A percentile compares a stretch with the other conserved stretches of the same genome.
Conservation (phyloP, 805 yeast species). For the Saccharomycopsis sp. region DNA sequence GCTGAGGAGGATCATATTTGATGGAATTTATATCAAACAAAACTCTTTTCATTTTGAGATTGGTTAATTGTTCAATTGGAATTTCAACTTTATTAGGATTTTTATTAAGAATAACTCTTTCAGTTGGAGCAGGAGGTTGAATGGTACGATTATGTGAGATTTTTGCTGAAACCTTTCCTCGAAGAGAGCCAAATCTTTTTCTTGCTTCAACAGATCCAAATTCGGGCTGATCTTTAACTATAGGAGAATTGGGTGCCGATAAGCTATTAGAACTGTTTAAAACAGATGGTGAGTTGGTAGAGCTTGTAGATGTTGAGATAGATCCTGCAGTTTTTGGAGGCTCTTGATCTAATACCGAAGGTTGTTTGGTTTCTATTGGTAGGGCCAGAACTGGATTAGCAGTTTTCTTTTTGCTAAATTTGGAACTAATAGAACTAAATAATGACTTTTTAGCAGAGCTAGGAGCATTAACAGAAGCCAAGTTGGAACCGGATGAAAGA, state of each 20-base stretch:
- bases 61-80: constrained; percentile 25
- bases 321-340: not conserved
- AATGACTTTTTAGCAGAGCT: constrained; percentile 20
- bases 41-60: constrained; percentile 45
- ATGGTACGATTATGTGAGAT: constrained; percentile 5
- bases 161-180: constrained; percentile 17
- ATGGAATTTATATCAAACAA: constrained; percentile 69
- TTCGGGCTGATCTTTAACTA: not conserved
- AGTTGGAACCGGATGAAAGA: constrained; percentile 3
- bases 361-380: too few relatives aligned
- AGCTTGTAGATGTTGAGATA: not conserved
- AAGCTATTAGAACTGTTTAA: not conserved
- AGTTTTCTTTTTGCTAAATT: constrained; percentile 20
- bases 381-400: not conserved
- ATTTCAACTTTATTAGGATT: constrained; percentile 31
- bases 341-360: not conserved
- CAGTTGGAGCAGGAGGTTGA: constrained; percentile 17
- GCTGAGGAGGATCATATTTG: constrained; percentile 82
- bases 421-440: constrained; percentile 24
- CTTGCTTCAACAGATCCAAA: not conserved
- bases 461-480: not conserved
- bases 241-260: not conserved
- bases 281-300: not conserved
- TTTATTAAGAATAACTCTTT: constrained; percentile 33
- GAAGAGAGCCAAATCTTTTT: constrained; percentile 15